Conservation (phyloP, 129 eudicot species). For the Tanacetum coccineum region DNA sequence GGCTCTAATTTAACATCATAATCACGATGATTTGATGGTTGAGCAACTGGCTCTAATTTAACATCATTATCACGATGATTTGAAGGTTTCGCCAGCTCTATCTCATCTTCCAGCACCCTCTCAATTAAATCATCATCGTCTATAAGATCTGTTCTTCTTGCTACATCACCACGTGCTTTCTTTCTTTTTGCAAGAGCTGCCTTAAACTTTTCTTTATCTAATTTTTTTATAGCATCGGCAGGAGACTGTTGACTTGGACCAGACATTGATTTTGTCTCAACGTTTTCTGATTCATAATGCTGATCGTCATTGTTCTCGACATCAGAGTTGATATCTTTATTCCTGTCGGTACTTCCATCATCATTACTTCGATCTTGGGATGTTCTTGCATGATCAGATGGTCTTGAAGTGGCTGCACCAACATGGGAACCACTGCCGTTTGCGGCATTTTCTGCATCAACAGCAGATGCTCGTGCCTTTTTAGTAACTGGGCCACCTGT, state of each 20-base stretch:
- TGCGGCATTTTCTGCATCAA: conserved; percentile 25
- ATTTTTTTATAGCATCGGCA: conserved; percentile 32
- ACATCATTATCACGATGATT: conserved; percentile 17
- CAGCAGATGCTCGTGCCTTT: conserved; percentile 26
- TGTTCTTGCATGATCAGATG: conserved; percentile 33
- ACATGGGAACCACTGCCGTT: conserved; percentile 31
- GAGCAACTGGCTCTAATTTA: conserved; percentile 26
- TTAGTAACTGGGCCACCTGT: conserved; percentile 31
- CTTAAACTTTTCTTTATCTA: conserved; percentile 44
- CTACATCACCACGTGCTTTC: conserved; percentile 40
- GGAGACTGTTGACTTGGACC: conserved; percentile 34
- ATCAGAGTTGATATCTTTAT: conserved; percentile 28
- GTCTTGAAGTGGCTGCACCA: conserved; percentile 33
- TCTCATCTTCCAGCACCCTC: conserved; percentile 44
- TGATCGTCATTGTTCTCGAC: conserved; percentile 30
- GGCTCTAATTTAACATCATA: conserved; percentile 33
- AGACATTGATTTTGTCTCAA: conserved; percentile 4
- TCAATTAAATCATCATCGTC: conserved; percentile 53
- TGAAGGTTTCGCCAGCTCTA: conserved; percentile 38
- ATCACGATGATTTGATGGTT: conserved; percentile 11
- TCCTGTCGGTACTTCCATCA: conserved; percentile 39
- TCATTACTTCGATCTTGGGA: conserved; percentile 39
- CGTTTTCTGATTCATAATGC: conserved; percentile 18
- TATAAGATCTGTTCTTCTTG: conserved; percentile 32
- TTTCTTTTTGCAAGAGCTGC: conserved; percentile 39